Base-by-base conservation (phyloP, 257 asterid genomes). In the Verbascum thapsus region DNA sequence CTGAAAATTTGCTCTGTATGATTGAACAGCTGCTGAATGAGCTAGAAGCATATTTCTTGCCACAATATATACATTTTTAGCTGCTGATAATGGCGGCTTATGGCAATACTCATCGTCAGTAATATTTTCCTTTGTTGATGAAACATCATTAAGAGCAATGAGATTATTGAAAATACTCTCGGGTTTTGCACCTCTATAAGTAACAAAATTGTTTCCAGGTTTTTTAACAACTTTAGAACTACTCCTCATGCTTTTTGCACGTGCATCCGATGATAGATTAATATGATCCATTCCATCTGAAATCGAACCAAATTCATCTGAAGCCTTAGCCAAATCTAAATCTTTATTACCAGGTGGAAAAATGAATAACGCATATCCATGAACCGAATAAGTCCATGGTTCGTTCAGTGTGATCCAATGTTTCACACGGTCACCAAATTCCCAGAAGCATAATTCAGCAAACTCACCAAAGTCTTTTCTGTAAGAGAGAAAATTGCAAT, bases 351-450 rank as follows among this genome's bases (percentile, higher is more conserved):
- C 69, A 0, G 74, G 77, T 6, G 77, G 62, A 13, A 59, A 49
- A 16, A 26, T 13, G 2, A 71, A 71, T 1, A 4, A n/a, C 0
- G 54, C 68, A 34, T 75, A 75, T 0, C 77, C 81, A 4, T 19
- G 30, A 8, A 7, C 34, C 1, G 68, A 44, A 6, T 54, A 71
- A 3, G 56, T 38, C 72, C 59, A 62, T 1, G 81, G 81, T 30
- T 76, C 81, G 16, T 76, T 76, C 47, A 67, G 0, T 0, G 81
- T 76, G 49, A 62, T 39, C 77, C 81, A 76, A 3, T 76, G 6
- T 10, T 76, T 76, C 40, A 76, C 77, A 1, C 72, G 58, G 30
- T 67, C 74, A 0, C 77, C 81, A 12, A 76, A 76, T 38, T 67
- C 60, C 72, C 74, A 62, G 22, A 76, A 71, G n/a, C 77, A 76